Evolutionary conservation across 345 rosid species (phyloP).

Genomic region (Citrus mangshanensis): DNA sequence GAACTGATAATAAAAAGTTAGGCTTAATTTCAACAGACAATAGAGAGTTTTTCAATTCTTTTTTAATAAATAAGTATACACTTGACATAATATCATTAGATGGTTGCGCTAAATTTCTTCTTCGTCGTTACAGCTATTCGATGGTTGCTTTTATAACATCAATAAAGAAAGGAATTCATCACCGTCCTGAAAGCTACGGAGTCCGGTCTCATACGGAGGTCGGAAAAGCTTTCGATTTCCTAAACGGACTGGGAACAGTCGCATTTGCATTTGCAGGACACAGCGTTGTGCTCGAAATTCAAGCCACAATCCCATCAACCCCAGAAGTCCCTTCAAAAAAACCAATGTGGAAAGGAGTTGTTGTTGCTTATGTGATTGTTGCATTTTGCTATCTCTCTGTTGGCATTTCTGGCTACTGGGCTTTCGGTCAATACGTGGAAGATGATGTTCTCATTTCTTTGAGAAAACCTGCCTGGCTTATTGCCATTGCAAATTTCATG

Average conservation of each 20-base stretch:
- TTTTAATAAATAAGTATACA: not conserved
- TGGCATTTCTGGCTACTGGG: constrained; percentile 44
- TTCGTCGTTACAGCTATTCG: constrained; percentile 11
- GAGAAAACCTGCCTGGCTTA: constrained; percentile 40
- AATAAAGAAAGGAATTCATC: not conserved
- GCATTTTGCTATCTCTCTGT: constrained; percentile 43
- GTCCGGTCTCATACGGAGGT: not conserved
- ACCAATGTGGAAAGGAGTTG: constrained; percentile 61
- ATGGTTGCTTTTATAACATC: constrained; percentile 17
- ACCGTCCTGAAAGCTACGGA: not conserved
- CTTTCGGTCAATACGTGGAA: constrained; percentile 43
- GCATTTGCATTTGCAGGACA: constrained; percentile 67
- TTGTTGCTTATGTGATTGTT: constrained; percentile 42
- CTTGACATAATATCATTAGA: not conserved
- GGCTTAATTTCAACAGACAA: too few relatives aligned
- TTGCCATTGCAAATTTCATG: constrained; percentile 42
- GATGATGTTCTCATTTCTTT: constrained; percentile 57
- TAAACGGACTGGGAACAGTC: constrained; percentile 39
- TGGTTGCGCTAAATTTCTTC: not conserved
- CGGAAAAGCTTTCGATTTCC: constrained; percentile 15
- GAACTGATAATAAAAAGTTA: too few relatives aligned
- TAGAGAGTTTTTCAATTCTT: too few relatives aligned
- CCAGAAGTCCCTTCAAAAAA: constrained; percentile 48
- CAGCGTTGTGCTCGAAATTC: constrained; percentile 61
- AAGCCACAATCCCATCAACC: constrained; percentile 60